Evolutionary conservation across 345 rosid genomes (phyloP).

Genomic region (Salix purpurea): DNA sequence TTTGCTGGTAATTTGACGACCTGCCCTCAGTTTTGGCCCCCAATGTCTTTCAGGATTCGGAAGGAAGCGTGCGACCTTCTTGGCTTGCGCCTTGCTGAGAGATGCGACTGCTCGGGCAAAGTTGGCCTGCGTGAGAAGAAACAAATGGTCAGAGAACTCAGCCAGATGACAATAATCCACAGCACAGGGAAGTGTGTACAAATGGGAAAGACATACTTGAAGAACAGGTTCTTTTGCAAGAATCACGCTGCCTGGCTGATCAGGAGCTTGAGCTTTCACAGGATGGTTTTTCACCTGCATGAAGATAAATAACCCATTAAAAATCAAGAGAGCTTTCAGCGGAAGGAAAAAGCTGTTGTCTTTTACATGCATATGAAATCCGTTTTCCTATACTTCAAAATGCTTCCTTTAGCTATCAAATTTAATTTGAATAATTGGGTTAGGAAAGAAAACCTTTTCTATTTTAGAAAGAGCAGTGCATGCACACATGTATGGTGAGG

Average conservation of each 20-base stretch:
- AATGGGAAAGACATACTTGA: constrained; percentile 44
- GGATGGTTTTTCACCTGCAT: constrained; percentile 89
- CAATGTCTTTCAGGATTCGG: constrained; percentile 99
- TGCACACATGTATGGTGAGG: neutral
- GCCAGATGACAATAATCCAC: neutral
- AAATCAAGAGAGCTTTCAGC: neutral
- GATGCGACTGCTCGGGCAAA: constrained; percentile 85
- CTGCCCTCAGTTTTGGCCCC: constrained; percentile 97
- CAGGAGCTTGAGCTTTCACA: constrained; percentile 74
- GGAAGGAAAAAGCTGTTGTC: neutral
- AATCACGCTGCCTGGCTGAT: constrained; percentile 85
- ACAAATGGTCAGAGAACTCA: neutral
- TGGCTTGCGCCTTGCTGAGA: constrained; percentile 91
- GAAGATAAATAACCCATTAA: neutral
- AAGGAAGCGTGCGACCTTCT: constrained; percentile 84
- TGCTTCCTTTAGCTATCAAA: too few relatives aligned
- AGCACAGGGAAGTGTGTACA: neutral
- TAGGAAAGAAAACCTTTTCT: too few relatives aligned
- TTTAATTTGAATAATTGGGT: too few relatives aligned
- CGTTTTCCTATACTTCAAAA: neutral
- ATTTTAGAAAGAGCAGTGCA: neutral
- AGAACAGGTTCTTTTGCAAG: constrained; percentile 82
- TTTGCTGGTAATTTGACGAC: constrained; percentile 90
- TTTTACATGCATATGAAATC: neutral
- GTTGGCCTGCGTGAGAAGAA: constrained; percentile 56